A percentile compares a stretch with the other conserved stretches of the same genome.
phyloP scores from a whole-genome alignment of 2,329 filamentous ascomycete species.

The Pyricularia pennisetigena region DNA sequence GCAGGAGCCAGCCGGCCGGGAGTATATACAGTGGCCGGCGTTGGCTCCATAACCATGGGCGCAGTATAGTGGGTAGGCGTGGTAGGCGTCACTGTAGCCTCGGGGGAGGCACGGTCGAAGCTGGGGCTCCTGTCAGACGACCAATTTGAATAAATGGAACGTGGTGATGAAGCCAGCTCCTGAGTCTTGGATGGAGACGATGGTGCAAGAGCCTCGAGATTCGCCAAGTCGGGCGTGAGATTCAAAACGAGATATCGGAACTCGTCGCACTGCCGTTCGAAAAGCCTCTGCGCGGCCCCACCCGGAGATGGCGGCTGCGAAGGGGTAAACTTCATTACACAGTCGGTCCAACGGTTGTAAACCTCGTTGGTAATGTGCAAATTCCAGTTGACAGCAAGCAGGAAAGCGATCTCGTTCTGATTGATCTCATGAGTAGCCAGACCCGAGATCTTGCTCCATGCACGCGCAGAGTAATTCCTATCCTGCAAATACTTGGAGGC shows the following conservation, averaged over 20 bases:
- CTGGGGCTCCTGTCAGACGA: conserved; percentile 24
- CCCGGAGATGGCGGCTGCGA: conserved; percentile 47
- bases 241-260: conserved; percentile 50
- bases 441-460: conserved; percentile 99
- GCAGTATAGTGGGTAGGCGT: conserved; percentile 27
- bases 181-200: conserved; percentile 13
- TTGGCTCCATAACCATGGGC: conserved; percentile 40
- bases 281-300: conserved; percentile 25
- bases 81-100: conserved; percentile 21
- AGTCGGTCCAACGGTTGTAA: conserved; percentile 89
- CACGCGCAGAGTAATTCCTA: conserved; percentile 91
- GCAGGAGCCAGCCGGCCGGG: conserved; percentile 39
- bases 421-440: conserved; percentile 90
- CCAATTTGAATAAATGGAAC: conserved; percentile 31
- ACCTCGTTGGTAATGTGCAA: conserved; percentile 83
- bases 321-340: conserved; percentile 78
- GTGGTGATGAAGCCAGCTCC: conserved; percentile 21
- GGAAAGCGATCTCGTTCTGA: conserved; percentile 88
- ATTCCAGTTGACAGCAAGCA: conserved; percentile 85
- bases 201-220: conserved; percentile 42
- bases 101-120: conserved; percentile 26
- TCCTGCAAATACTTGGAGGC: conserved; percentile 98
- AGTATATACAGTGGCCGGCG: conserved; percentile 29
- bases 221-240: conserved; percentile 47
- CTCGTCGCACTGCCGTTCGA: conserved; percentile 37